These are phyloP conservation scores for Dalechampia spathulata DNA, from an alignment of 441 rosid species.

Conservation along the genomic window DNA sequence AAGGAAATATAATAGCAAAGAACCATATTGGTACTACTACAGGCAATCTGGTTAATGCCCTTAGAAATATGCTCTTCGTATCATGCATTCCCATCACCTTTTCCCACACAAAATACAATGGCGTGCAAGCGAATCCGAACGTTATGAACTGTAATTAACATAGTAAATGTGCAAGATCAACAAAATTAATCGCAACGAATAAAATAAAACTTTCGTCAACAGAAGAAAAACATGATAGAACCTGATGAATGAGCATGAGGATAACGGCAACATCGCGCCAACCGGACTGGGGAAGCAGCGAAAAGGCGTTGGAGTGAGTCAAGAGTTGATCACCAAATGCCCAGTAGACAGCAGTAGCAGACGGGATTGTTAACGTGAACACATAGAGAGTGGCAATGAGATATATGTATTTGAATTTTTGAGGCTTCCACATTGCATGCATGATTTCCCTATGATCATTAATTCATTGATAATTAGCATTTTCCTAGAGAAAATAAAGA, in stretches of 20 bases:
- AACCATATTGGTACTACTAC: slow-evolving; percentile 96
- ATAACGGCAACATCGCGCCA: slow-evolving; percentile 91
- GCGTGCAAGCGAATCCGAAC: slow-evolving; percentile 92
- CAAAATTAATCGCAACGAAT: too few species aligned
- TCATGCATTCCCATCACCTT: slow-evolving; percentile 95
- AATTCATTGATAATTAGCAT: too few species aligned
- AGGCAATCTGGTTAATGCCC: slow-evolving; percentile 77
- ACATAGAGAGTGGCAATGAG: slow-evolving; percentile 82
- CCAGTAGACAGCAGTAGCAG: slow-evolving; percentile 91
- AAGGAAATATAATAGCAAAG: slow-evolving; percentile 87
- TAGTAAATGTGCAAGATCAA: background rate
- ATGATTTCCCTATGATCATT: too few species aligned
- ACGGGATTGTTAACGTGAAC: slow-evolving; percentile 83
- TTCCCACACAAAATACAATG: slow-evolving; percentile 93
- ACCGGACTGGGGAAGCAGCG: slow-evolving; percentile 57
- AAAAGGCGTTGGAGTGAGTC: slow-evolving; percentile 77
- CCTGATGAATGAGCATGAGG: slow-evolving; percentile 97
- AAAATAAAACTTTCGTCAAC: too few species aligned
- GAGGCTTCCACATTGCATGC: too few species aligned
- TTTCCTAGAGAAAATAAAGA: too few species aligned
- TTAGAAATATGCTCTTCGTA: slow-evolving; percentile 69
- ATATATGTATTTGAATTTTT: slow-evolving; percentile 87
- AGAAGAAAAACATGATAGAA: slow-evolving; percentile 3
- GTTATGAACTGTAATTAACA: slow-evolving; percentile 67
- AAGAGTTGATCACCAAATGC: slow-evolving; percentile 94